Evolutionary conservation across 805 yeast species (phyloP).

Genomic region (Zygosaccharomyces bisporus): DNA sequence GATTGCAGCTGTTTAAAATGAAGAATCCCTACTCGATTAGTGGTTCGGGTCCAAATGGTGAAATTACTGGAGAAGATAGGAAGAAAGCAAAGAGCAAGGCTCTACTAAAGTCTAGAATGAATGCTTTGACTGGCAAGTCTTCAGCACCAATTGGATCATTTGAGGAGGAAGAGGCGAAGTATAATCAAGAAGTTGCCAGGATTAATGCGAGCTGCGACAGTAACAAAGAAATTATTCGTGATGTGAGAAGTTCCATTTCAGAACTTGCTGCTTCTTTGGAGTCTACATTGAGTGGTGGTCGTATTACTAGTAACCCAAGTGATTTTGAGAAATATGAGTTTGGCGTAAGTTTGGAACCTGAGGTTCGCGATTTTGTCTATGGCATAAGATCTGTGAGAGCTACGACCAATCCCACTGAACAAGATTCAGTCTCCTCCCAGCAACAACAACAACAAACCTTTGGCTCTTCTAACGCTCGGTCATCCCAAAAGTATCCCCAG

Average conservation of each 20-base stretch:
- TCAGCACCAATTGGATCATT: conserved; percentile 38
- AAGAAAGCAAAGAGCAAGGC: conserved; percentile 79
- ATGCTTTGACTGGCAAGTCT: conserved; percentile 80
- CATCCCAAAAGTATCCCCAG: neutral
- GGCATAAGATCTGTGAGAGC: conserved; percentile 38
- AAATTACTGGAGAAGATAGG: conserved; percentile 77
- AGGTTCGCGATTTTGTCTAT: conserved; percentile 59
- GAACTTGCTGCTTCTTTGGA: conserved; percentile 48
- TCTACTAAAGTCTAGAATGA: conserved; percentile 79
- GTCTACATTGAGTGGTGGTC: conserved; percentile 28
- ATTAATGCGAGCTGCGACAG: conserved; percentile 52
- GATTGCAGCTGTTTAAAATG: conserved; percentile 58
- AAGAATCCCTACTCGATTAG: conserved; percentile 67
- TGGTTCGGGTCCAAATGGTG: conserved; percentile 87
- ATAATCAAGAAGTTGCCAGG: conserved; percentile 49
- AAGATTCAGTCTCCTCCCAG: neutral
- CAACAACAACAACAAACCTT: neutral
- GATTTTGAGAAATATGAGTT: conserved; percentile 74
- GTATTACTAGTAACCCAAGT: conserved; percentile 37
- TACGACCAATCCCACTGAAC: neutral
- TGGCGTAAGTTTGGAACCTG: conserved; percentile 72
- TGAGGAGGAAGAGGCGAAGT: conserved; percentile 37
- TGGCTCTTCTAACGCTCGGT: neutral
- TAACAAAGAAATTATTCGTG: conserved; percentile 60
- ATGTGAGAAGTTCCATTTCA: conserved; percentile 66